phyloP scores from a whole-genome alignment of 1,284 basidiomycete species.

The Microstroma glucosiphilum region DNA sequence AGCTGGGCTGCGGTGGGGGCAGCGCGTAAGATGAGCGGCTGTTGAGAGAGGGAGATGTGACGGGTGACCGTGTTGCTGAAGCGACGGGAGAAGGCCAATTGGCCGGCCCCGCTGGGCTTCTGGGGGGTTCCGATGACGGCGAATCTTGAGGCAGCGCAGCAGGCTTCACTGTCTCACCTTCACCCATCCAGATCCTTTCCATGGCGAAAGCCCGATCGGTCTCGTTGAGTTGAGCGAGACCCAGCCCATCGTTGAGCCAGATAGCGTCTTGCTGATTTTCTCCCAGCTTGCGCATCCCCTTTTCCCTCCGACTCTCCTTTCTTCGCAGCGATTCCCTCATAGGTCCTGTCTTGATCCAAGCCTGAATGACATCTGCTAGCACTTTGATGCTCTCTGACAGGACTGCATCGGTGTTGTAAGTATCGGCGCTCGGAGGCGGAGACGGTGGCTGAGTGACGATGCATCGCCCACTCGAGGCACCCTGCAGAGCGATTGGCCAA shows the following conservation, averaged over 20 bases:
- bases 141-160: neutral
- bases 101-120: neutral
- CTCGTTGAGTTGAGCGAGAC: neutral
- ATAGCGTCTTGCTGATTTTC: constrained; percentile 7
- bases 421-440: neutral
- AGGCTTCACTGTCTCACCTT: neutral
- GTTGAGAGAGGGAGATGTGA: neutral
- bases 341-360: constrained; percentile 7
- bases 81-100: neutral
- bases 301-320: constrained; percentile 3
- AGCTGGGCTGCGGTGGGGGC: too few species aligned
- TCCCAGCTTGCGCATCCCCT: neutral
- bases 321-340: constrained; percentile 2
- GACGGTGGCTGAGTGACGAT: neutral
- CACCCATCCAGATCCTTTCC: neutral
- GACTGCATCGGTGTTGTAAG: neutral
- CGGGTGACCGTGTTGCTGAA: neutral
- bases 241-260: constrained; percentile 7
- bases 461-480: constrained; percentile 1
- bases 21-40: too few species aligned
- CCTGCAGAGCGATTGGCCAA: constrained; percentile 5
- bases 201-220: neutral
- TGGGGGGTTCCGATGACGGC: neutral
- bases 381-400: constrained; percentile 7
- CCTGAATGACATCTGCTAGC: constrained; percentile 6